A percentile compares a stretch with the other conserved stretches of the same genome.
Evolutionary conservation across 2,329 filamentous ascomycete species (phyloP).

Genomic region (Akanthomyces uredinophilus): DNA sequence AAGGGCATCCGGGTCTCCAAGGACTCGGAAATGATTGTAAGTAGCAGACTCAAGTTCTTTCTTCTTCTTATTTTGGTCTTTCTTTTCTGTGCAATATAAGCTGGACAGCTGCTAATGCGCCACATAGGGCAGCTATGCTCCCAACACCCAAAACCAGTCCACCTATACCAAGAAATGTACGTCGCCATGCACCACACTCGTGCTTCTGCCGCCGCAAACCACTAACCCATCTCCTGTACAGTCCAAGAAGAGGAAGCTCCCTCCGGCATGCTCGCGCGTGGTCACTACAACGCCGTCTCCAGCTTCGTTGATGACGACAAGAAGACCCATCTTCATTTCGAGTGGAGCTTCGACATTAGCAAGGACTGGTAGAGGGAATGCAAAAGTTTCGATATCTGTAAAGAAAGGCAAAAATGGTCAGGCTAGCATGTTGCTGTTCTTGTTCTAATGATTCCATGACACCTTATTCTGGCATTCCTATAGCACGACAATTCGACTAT

Average conservation of each 20-base stretch:
- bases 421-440: neutral
- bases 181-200: constrained; percentile 25
- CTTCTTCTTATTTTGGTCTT: no score
- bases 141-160: constrained; percentile 82
- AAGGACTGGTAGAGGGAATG: constrained; percentile 76
- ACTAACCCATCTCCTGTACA: constrained; percentile 31
- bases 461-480: constrained; percentile 5
- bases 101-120: neutral
- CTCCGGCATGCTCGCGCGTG: constrained; percentile 81
- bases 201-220: neutral
- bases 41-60: constrained; percentile 27
- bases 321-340: constrained; percentile 82
- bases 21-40: constrained; percentile 95
- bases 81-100: neutral
- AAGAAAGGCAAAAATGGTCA: neutral
- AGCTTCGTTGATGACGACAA: constrained; percentile 96
- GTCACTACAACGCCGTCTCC: constrained; percentile 83
- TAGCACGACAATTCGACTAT: neutral
- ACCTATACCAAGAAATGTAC: constrained; percentile 88
- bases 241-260: constrained; percentile 91
- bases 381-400: neutral
- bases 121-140: constrained; percentile 78
- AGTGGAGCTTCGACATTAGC: constrained; percentile 94
- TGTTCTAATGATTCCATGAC: constrained; percentile 2
- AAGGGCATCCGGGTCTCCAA: constrained; percentile 84